These are phyloP conservation scores for Lophiostoma macrostomum DNA, from an alignment of 495 filamentous ascomycete species.

Conservation along the genomic window DNA sequence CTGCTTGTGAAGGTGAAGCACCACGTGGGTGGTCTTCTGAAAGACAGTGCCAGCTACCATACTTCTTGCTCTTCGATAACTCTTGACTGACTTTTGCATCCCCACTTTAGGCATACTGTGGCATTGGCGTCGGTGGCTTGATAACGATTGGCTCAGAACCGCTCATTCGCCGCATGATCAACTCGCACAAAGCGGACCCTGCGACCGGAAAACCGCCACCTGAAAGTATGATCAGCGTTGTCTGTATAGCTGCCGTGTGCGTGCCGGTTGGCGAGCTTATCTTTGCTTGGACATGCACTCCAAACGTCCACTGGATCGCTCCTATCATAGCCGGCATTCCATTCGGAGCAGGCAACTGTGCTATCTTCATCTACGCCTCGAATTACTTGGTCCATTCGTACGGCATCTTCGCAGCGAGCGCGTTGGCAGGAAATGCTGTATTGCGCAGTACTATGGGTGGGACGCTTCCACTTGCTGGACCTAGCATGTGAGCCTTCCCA, in stretches of 20 bases:
- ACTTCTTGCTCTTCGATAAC: no score
- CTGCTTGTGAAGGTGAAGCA: no score
- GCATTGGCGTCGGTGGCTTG: slow-evolving; percentile 70
- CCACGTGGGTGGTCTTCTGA: no score
- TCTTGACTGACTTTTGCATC: no score
- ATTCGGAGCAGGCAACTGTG: slow-evolving; percentile 73
- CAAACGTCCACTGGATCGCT: slow-evolving; percentile 68
- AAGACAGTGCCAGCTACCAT: no score
- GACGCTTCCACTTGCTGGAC: slow-evolving; percentile 69
- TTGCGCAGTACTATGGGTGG: slow-evolving; percentile 66
- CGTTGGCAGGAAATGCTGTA: slow-evolving; percentile 73
- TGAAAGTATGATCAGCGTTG: slow-evolving; percentile 70
- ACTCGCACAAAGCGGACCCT: slow-evolving; percentile 64
- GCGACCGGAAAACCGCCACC: slow-evolving; percentile 63
- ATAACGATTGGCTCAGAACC: slow-evolving; percentile 66
- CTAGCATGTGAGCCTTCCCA: no score
- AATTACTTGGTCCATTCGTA: slow-evolving; percentile 79
- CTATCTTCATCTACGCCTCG: slow-evolving; percentile 73
- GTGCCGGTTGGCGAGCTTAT: slow-evolving; percentile 70
- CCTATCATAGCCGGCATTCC: slow-evolving; percentile 74
- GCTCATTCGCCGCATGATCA: slow-evolving; percentile 68
- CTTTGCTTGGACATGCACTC: slow-evolving; percentile 78
- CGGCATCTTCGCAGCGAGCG: slow-evolving; percentile 73
- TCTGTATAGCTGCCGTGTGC: slow-evolving; percentile 66
- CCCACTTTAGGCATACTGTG: slow-evolving; percentile 75